Evolutionary conservation across 352 stramenopile genomes (phyloP), one percentile per base, ranked within the genome.

Genomic region (Globisporangium irregulare): DNA sequence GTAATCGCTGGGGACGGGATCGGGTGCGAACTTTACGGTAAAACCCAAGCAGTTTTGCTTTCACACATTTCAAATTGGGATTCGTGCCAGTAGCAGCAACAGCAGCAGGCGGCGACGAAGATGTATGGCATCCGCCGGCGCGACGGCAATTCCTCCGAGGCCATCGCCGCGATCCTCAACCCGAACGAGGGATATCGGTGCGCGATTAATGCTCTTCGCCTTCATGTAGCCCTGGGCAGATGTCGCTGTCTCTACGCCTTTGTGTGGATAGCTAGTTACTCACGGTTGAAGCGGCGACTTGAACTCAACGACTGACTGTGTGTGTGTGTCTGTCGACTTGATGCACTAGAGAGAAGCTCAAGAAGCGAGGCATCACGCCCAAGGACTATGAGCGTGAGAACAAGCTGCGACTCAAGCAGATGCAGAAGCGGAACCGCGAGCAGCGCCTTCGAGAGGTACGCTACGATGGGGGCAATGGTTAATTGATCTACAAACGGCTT

Each of bases 371-470:
- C 22, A 76, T 90, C 7, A 76, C 68, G 29, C 82, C 82, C 9
- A 89, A 77, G 38, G 73, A 93, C 66, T 91, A 79, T 62, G 81
- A 90, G 55, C 76, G 81, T 2, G 78, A 82, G 24, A 93, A 93
- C 68, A 87, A 89, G 12, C 53, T 90, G 64, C 75, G 68, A 1
- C 63, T 91, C 5, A 90, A 91, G 70, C 74, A 79, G 43, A 67
- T 90, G 58, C 82, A 93, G 66, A 72, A 66, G 5, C 72, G 82
- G 63, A 89, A 93, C 18, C 81, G 81, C 8, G 76, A 88, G 68
- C 78, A 77, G 36, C 80, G 78, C 57, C 54, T 68, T 20, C 61
- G 56, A 55, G 84, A 89, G 71, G 82, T 84, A 27, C 25, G 27
- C 10, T 32, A 4, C 29, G 29, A 32, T 32, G 29, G 29, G 29